phyloP scores from a whole-genome alignment of 495 filamentous ascomycete genomes.

The Usnea hakonensis region DNA sequence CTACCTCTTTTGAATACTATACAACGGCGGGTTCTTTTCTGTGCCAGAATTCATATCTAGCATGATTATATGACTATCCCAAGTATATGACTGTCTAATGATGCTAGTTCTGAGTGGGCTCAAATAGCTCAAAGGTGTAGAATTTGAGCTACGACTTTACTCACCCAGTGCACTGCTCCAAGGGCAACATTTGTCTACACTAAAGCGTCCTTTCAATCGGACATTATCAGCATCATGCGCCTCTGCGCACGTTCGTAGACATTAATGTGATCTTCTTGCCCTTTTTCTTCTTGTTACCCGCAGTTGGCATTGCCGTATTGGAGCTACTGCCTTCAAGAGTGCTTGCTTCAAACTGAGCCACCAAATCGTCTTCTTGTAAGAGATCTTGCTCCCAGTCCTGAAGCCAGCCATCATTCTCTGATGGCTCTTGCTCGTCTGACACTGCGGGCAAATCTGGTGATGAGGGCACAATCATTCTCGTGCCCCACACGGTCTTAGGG shows the following conservation, averaged over 20 bases:
- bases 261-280: slow-evolving; percentile 91
- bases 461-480: slow-evolving; percentile 49
- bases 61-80: not conserved
- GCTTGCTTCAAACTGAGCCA: slow-evolving; percentile 34
- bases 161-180: not conserved
- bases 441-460: slow-evolving; percentile 38
- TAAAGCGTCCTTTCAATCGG: not conserved
- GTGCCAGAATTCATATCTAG: not conserved
- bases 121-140: too few relatives aligned
- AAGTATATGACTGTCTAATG: not conserved
- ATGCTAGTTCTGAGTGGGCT: not conserved
- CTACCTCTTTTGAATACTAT: not conserved
- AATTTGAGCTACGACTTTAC: slow-evolving; percentile 11
- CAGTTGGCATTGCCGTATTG: slow-evolving; percentile 22
- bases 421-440: slow-evolving; percentile 31
- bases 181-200: slow-evolving; percentile 9
- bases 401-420: slow-evolving; percentile 69
- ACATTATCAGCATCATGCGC: slow-evolving; percentile 40
- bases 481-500: slow-evolving; percentile 82
- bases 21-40: too few relatives aligned
- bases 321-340: slow-evolving; percentile 31
- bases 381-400: slow-evolving; percentile 67
- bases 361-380: slow-evolving; percentile 42
- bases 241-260: slow-evolving; percentile 71
- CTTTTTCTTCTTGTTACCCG: slow-evolving; percentile 72